Evolutionary conservation across 805 yeast genomes (phyloP).

Genomic region (Candida adriatica): DNA sequence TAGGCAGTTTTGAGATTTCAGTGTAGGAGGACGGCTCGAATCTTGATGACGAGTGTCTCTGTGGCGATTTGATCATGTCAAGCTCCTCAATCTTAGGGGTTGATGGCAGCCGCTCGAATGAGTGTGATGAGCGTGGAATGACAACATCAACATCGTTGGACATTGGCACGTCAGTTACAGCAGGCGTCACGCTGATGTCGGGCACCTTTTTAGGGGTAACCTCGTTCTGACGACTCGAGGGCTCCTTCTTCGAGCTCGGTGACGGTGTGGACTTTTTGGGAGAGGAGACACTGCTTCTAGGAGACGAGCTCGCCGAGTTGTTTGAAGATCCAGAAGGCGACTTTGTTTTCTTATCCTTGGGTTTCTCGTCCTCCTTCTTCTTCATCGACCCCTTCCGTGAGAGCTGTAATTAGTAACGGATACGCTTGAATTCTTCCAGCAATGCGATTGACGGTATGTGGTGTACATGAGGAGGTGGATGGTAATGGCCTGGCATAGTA

Average conservation of each 20-base stretch:
- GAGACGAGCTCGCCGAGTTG: constrained; percentile 18
- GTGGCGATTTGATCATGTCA: constrained; percentile 79
- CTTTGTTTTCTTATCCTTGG: constrained; percentile 15
- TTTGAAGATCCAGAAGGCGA: constrained; percentile 11
- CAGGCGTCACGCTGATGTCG: constrained; percentile 15
- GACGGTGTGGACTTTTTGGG: constrained; percentile 9
- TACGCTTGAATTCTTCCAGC: no score
- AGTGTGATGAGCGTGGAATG: constrained; percentile 40
- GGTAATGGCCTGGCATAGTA: no score
- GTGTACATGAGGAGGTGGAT: no score
- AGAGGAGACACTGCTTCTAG: constrained; percentile 18
- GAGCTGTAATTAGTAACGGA: no score
- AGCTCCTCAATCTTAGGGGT: constrained; percentile 53
- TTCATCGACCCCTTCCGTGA: constrained; percentile 29
- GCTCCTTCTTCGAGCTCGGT: constrained; percentile 3
- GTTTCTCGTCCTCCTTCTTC: constrained; percentile 32
- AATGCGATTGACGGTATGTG: no score
- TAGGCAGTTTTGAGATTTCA: constrained; percentile 70
- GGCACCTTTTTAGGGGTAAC: constrained; percentile 6
- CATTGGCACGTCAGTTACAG: constrained; percentile 10
- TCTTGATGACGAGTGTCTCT: constrained; percentile 86
- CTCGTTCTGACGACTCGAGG: constrained; percentile 4
- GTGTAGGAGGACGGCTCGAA: constrained; percentile 72
- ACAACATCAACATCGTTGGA: constrained; percentile 11
- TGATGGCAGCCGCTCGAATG: constrained; percentile 50